Percentiles rank a stretch among this genome's conserved stretches.
These are phyloP conservation scores for Yamadazyma laniorum DNA, from an alignment of 805 yeast species.

Conservation along the genomic window DNA sequence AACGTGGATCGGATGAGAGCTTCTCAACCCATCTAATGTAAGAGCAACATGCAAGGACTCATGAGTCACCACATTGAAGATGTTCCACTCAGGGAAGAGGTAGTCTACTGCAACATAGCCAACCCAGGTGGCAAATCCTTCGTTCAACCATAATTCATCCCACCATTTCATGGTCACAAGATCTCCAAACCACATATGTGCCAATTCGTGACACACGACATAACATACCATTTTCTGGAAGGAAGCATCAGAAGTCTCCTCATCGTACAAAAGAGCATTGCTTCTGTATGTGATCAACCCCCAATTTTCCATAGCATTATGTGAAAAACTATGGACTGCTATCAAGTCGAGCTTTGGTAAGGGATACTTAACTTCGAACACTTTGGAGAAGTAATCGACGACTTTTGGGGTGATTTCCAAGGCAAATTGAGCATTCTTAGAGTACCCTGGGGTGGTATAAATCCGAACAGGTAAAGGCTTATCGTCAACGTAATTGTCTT, in stretches of 20 bases:
- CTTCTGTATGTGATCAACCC: constrained; percentile 70
- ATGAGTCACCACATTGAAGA: constrained; percentile 56
- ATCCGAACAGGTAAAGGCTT: constrained; percentile 48
- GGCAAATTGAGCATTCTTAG: constrained; percentile 48
- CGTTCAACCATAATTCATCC: constrained; percentile 89
- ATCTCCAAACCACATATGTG: constrained; percentile 92
- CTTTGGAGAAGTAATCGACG: constrained; percentile 47
- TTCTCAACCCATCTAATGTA: constrained; percentile 54
- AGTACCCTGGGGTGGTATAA: constrained; percentile 51
- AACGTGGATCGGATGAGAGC: constrained; percentile 81
- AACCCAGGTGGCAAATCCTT: constrained; percentile 88
- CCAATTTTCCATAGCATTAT: constrained; percentile 93
- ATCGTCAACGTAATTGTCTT: constrained; percentile 33
- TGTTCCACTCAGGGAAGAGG: constrained; percentile 80
- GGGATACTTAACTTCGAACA: constrained; percentile 60
- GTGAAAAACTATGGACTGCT: constrained; percentile 76
- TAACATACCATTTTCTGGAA: constrained; percentile 73
- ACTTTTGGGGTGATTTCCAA: constrained; percentile 47
- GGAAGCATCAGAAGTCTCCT: constrained; percentile 43
- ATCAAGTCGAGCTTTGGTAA: constrained; percentile 78
- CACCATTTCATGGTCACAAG: constrained; percentile 92
- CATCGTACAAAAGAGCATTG: constrained; percentile 49
- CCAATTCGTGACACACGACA: constrained; percentile 82
- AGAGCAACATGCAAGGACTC: constrained; percentile 52
- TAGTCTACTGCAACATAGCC: constrained; percentile 68